Percentiles rank a stretch among this genome's conserved stretches.
Conservation (phyloP, 2,329 filamentous ascomycete species). For the Apiospora koreana region DNA sequence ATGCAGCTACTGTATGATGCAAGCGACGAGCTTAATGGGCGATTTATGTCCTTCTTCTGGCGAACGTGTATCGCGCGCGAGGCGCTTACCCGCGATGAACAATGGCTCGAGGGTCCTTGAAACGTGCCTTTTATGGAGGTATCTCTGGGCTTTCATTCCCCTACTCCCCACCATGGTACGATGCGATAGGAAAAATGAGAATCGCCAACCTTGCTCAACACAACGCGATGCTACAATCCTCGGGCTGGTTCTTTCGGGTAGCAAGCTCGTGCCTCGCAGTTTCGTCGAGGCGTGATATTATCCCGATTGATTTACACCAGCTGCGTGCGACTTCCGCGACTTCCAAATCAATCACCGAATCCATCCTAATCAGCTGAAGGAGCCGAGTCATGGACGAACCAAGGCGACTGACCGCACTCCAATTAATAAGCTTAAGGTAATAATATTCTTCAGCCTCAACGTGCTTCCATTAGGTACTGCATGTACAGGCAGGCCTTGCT, state of each 20-base stretch:
- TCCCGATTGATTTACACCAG: background rate
- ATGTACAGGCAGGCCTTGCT: background rate
- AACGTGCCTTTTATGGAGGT: background rate
- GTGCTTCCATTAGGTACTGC: background rate
- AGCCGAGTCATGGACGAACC: background rate
- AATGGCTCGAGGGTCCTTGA: background rate
- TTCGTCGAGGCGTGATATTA: background rate
- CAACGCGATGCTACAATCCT: background rate
- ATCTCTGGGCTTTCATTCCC: no score
- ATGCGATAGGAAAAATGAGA: background rate
- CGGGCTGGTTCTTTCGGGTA: no score
- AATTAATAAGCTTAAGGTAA: conserved; percentile 8
- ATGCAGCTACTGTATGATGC: background rate
- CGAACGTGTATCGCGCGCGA: no score
- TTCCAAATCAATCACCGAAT: background rate
- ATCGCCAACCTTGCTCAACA: background rate
- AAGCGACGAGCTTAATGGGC: background rate
- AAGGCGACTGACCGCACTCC: background rate
- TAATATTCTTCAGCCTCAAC: background rate
- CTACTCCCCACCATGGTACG: background rate
- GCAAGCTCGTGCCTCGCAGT: background rate
- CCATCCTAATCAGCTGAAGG: background rate
- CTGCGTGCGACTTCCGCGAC: no score
- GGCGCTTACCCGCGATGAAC: no score
- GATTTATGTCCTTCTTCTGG: no score